Conservation (phyloP, 257 asterid species). For the Plantago ovata region DNA sequence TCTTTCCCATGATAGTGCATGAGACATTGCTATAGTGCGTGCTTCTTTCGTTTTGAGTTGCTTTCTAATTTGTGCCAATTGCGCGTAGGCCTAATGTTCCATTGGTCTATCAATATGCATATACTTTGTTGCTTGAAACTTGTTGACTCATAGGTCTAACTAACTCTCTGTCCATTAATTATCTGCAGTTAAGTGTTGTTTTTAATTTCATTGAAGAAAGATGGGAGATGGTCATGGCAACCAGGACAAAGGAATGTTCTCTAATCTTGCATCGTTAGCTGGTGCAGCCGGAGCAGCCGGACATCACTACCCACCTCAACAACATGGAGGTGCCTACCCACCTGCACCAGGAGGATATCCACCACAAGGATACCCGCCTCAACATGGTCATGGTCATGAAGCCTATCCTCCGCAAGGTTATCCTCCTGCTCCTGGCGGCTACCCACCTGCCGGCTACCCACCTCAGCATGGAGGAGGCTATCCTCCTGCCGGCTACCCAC, state of each 20-base stretch:
- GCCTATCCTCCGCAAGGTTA: constrained; percentile 40
- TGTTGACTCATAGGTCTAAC: not conserved
- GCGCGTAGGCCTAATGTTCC: no score
- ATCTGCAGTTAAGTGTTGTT: constrained; percentile 13
- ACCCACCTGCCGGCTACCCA: constrained; percentile 47
- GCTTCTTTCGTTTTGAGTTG: no score
- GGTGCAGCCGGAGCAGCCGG: constrained; percentile 43
- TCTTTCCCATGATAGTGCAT: no score
- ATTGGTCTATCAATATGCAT: no score
- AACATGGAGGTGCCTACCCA: constrained; percentile 39
- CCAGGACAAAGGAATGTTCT: constrained; percentile 69
- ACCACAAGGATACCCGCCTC: constrained; percentile 39
- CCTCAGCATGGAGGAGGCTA: constrained; percentile 33
- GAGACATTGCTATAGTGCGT: no score
- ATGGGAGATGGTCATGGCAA: constrained; percentile 39
- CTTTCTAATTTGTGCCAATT: no score
- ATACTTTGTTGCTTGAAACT: not conserved
- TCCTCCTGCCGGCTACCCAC: constrained; percentile 39
- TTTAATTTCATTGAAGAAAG: constrained; percentile 18
- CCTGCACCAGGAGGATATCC: constrained; percentile 32
- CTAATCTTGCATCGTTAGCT: constrained; percentile 58
- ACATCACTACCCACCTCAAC: constrained; percentile 24
- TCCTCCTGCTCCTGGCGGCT: constrained; percentile 30
- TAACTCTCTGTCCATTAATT: constrained; percentile 10
- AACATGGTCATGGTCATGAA: constrained; percentile 36